phyloP scores from a whole-genome alignment of 176 grass and related monocot genomes.

The Raddia distichophylla region DNA sequence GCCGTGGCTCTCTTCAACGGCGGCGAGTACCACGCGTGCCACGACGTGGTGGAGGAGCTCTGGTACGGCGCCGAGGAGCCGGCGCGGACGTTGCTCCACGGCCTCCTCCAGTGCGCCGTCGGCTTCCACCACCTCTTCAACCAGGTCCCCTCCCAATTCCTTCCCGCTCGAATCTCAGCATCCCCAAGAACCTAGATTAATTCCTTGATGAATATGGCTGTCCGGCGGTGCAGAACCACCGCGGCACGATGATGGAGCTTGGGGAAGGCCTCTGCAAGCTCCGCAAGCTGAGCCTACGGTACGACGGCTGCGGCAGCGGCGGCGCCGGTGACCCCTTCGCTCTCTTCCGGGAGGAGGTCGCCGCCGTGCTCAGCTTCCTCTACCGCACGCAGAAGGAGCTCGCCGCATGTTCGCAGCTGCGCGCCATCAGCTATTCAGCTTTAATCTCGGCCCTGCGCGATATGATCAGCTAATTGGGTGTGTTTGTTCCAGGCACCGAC shows the following conservation, averaged over 20 bases:
- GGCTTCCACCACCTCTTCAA: conserved; percentile 91
- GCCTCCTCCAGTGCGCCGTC: conserved; percentile 78
- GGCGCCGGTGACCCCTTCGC: conserved; percentile 39
- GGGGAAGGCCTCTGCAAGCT: conserved; percentile 92
- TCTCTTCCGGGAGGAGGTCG: conserved; percentile 69
- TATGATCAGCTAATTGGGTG: neutral
- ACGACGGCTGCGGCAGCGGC: neutral
- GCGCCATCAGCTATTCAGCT: neutral
- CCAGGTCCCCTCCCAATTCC: conserved; percentile 23
- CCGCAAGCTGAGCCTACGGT: conserved; percentile 58
- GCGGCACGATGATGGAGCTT: conserved; percentile 92
- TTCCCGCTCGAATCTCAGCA: too few species aligned
- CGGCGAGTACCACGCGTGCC: conserved; percentile 78
- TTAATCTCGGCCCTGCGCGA: neutral
- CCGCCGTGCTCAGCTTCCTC: conserved; percentile 68
- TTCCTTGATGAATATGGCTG: too few species aligned
- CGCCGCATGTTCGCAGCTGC: conserved; percentile 58
- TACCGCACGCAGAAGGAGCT: conserved; percentile 95
- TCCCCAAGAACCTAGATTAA: too few species aligned
- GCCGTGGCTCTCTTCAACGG: conserved; percentile 77
- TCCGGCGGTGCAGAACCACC: conserved; percentile 59
- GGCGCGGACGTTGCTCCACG: conserved; percentile 74
- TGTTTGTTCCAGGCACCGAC: conserved; percentile 45
- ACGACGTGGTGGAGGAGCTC: conserved; percentile 90
- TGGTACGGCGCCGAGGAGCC: conserved; percentile 84